Conservation (phyloP, 768 basidiomycete species). For the Rhodosporidiobolus sp. region DNA sequence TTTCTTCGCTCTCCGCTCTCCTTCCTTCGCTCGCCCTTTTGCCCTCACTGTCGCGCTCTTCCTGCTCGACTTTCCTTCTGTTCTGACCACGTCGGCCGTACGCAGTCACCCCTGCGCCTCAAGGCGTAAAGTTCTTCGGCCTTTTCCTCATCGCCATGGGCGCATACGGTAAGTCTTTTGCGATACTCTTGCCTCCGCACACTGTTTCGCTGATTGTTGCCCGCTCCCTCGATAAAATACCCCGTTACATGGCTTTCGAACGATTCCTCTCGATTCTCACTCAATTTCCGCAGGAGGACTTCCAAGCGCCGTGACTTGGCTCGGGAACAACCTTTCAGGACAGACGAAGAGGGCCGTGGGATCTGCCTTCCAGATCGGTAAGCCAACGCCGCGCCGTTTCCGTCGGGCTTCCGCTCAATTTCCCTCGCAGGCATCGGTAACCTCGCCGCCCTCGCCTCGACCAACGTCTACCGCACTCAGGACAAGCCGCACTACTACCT, state of each 20-base stretch:
- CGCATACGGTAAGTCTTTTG: too few species aligned
- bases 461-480: constrained; percentile 37
- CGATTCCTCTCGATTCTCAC: too few species aligned
- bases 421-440: constrained; percentile 35
- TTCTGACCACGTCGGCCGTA: too few species aligned
- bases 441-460: constrained; percentile 38
- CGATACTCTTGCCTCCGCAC: too few species aligned
- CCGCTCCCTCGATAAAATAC: too few species aligned
- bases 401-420: background rate
- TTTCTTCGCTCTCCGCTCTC: too few species aligned
- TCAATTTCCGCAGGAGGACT: background rate
- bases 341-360: constrained; percentile 27
- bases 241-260: too few species aligned
- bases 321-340: constrained; percentile 38
- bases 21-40: background rate
- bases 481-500: constrained; percentile 35
- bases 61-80: too few species aligned
- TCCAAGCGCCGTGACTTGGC: constrained; percentile 39
- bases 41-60: background rate
- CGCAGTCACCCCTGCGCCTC: constrained; percentile 35
- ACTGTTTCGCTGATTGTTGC: too few species aligned
- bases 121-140: constrained; percentile 39
- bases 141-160: constrained; percentile 42
- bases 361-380: constrained; percentile 40
- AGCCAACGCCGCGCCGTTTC: constrained; percentile 21